Percentiles rank a stretch among this genome's conserved stretches.
phyloP scores from a whole-genome alignment of 2,329 filamentous ascomycete genomes.

The Penicillium palitans region DNA sequence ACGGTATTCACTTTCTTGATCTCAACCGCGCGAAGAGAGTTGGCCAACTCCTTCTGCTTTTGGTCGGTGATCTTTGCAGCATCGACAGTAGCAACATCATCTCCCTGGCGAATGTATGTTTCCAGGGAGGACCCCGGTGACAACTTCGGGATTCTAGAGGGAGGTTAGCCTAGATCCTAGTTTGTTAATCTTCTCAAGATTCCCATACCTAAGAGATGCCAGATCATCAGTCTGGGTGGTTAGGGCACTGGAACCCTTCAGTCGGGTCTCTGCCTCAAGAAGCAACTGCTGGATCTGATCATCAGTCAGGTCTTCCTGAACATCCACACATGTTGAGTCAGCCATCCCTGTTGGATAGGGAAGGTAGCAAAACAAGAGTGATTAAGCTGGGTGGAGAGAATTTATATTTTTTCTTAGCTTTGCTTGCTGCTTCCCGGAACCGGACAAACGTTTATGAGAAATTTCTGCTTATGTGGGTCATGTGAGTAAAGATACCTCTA shows the following conservation, averaged over 20 bases:
- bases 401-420: slow-evolving; percentile 27
- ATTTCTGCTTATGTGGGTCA: slow-evolving; percentile 6
- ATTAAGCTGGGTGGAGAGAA: slow-evolving; percentile 1
- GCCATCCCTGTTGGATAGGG: slow-evolving; percentile 23
- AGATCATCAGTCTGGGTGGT: slow-evolving; percentile 16
- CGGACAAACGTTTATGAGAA: slow-evolving; percentile 24
- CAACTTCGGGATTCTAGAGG: slow-evolving; percentile 52
- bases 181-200: too few relatives aligned
- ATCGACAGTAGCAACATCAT: slow-evolving; percentile 56
- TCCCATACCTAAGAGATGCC: slow-evolving; percentile 14
- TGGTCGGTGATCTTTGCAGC: slow-evolving; percentile 51
- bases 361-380: slow-evolving; percentile 5
- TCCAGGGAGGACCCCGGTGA: slow-evolving; percentile 49
- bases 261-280: slow-evolving; percentile 61
- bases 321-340: slow-evolving; percentile 15
- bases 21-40: slow-evolving; percentile 40
- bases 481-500: not conserved
- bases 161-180: not conserved
- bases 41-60: slow-evolving; percentile 40
- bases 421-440: slow-evolving; percentile 19
- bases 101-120: slow-evolving; percentile 56
- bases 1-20: slow-evolving; percentile 51
- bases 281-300: slow-evolving; percentile 65
- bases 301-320: slow-evolving; percentile 56
- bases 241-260: slow-evolving; percentile 41